Conservation (phyloP, 768 basidiomycete species). For the Boletus speciosus region DNA sequence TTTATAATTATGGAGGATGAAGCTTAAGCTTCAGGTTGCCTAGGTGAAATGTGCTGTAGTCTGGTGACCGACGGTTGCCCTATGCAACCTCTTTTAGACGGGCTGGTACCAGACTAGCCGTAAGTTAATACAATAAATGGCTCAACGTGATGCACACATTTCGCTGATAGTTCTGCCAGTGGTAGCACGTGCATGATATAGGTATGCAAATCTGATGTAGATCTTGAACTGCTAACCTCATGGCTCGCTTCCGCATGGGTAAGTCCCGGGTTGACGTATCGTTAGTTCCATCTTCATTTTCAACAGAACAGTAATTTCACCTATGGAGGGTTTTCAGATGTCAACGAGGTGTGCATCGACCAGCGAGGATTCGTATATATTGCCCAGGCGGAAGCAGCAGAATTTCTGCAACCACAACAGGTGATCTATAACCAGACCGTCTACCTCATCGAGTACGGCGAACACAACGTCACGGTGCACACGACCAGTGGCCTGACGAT, state of each 20-base stretch:
- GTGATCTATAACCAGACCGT: conserved; percentile 51
- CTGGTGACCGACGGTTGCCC: too few species aligned
- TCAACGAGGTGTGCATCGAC: conserved; percentile 53
- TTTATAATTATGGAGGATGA: neutral
- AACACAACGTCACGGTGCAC: conserved; percentile 44
- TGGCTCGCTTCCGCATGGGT: conserved; percentile 66
- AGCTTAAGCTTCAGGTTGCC: neutral
- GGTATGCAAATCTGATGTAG: conserved; percentile 10
- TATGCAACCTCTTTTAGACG: too few species aligned
- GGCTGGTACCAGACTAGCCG: too few species aligned
- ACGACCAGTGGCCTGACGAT: conserved; percentile 42
- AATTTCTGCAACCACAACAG: conserved; percentile 51
- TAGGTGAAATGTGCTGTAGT: too few species aligned
- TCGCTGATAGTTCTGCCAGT: too few species aligned
- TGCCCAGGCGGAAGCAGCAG: conserved; percentile 52
- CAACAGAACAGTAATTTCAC: conserved; percentile 62
- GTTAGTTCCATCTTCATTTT: conserved; percentile 1
- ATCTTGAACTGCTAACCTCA: conserved; percentile 34
- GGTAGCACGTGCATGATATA: neutral
- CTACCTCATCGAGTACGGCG: conserved; percentile 42
- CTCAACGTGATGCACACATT: too few species aligned
- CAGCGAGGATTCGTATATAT: conserved; percentile 59
- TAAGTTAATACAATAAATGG: too few species aligned
- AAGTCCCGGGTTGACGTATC: conserved; percentile 6
- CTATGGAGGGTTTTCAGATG: conserved; percentile 54